Conservation (phyloP, 768 basidiomycete genomes). For the Tylopilus intermedius region DNA sequence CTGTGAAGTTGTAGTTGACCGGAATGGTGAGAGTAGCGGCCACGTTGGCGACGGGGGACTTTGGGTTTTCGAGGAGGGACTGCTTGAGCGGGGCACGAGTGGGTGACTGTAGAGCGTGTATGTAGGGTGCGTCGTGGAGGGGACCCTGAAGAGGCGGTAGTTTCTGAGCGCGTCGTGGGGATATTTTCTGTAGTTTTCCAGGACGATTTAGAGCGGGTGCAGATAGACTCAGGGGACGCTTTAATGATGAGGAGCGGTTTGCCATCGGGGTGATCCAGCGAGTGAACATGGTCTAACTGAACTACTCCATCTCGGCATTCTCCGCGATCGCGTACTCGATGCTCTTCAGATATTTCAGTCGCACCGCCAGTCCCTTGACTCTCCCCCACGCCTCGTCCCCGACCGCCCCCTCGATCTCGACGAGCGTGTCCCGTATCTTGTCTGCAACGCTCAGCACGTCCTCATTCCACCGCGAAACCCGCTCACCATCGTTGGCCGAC, state of each 20-base stretch:
- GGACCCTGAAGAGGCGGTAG: conserved; percentile 23
- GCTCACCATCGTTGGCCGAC: conserved; percentile 52
- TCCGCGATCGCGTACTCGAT: conserved; percentile 40
- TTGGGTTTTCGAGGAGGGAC: conserved; percentile 41
- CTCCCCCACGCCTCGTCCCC: conserved; percentile 47
- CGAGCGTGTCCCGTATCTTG: conserved; percentile 44
- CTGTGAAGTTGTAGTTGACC: conserved; percentile 14
- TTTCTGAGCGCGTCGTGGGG: neutral
- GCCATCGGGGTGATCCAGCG: conserved; percentile 1
- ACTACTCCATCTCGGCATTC: conserved; percentile 15
- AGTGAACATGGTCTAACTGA: neutral
- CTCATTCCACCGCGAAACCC: neutral
- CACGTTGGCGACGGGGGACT: conserved; percentile 48
- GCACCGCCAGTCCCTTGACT: conserved; percentile 57
- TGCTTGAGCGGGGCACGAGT: conserved; percentile 23
- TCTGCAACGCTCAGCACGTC: conserved; percentile 33
- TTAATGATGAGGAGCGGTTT: conserved; percentile 2
- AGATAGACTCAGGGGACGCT: conserved; percentile 8
- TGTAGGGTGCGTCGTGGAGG: conserved; percentile 33
- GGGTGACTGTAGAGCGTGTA: conserved; percentile 23
- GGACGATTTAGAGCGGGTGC: conserved; percentile 8
- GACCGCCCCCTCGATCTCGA: conserved; percentile 47
- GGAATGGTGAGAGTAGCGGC: conserved; percentile 12
- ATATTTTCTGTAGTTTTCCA: conserved; percentile 11
- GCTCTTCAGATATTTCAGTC: conserved; percentile 69